Evolutionary conservation across 768 basidiomycete genomes (phyloP), one percentile per base, ranked within the genome.

Genomic region (Naganishia vishniacii): DNA sequence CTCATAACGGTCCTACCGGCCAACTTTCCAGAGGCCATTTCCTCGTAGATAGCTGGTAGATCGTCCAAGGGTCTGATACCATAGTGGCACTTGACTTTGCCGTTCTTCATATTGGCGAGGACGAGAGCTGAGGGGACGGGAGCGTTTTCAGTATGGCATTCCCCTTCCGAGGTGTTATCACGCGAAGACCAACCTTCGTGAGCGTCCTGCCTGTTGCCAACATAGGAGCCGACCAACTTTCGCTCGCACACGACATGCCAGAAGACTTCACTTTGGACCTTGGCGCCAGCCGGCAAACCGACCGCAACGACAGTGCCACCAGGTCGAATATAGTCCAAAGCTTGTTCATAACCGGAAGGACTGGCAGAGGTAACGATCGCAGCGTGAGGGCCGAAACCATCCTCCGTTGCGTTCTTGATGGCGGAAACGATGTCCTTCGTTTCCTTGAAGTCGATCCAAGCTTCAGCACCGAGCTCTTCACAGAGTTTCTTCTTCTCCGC

Each of bases 331-430:
- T 92, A 92, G 62, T 88, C 84, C 61, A 81, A 74, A 0, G 81
- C 81, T 56, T 81, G 75, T 2, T 73, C 69, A 68, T 81, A 83
- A 3, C 81, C 81, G 0, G 75, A 73, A 1, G 74, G 74, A n/a
- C 48, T 47, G 11, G 61, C 61, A 3, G 79, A 68, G 20, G 79
- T 73, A 67, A 80, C 76, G 63, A 81, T 65, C 15, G 79, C 74
- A 1, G 84, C 81, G 73, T 92, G 89, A 1, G 91, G 84, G 23
- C 91, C 91, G 6, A 77, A 71, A 8, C 88, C 89, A 31, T 76
- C 82, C 0, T 68, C 65, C 5, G 85, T 85, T 0, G 83, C 81
- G 3, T 78, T 81, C 73, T 82, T 82, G 70, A 92, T 83, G 15
- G 85, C 85, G 25, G 74, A 78, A 49, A 87, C 84, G 59, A 89